Evolutionary conservation across 1,139 yeast genomes (phyloP).

Genomic region (Torulaspora globosa): DNA sequence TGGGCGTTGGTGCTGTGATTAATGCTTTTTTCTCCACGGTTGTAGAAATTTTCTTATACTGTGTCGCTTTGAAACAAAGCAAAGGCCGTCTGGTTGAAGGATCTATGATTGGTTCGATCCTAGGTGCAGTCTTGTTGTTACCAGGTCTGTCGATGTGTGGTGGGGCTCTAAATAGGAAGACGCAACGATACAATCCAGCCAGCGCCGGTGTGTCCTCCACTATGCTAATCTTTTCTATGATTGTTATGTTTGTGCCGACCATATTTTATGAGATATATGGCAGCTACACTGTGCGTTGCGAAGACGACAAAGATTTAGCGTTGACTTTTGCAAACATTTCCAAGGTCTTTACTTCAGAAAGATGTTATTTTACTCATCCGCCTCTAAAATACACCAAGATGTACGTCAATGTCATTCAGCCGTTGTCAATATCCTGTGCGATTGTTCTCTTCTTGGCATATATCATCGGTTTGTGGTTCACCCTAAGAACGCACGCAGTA

Average conservation of each 20-base stretch:
- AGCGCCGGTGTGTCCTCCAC: conserved; percentile 98
- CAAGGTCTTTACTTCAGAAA: conserved; percentile 35
- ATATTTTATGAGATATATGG: conserved; percentile 88
- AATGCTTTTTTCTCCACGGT: conserved; percentile 96
- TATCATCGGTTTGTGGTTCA: conserved; percentile 86
- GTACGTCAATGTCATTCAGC: conserved; percentile 64
- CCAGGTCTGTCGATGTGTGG: conserved; percentile 98
- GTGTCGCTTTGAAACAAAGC: conserved; percentile 82
- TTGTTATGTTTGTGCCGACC: conserved; percentile 92
- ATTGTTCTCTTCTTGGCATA: conserved; percentile 76
- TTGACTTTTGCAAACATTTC: conserved; percentile 39
- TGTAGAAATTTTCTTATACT: conserved; percentile 86
- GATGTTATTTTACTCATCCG: conserved; percentile 79
- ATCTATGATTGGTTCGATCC: conserved; percentile 89
- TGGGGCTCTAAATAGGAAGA: conserved; percentile 85
- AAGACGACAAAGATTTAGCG: conserved; percentile 18
- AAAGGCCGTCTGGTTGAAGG: conserved; percentile 95
- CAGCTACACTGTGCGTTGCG: conserved; percentile 73
- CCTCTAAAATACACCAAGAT: conserved; percentile 60
- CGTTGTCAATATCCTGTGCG: conserved; percentile 80
- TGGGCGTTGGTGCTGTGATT: conserved; percentile 99
- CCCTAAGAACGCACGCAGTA: conserved; percentile 93
- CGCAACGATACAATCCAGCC: conserved; percentile 92
- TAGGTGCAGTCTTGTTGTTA: conserved; percentile 84
- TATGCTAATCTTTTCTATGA: conserved; percentile 84